Evolutionary conservation across 345 rosid genomes (phyloP).

Genomic region (Hibiscus tridactylites): DNA sequence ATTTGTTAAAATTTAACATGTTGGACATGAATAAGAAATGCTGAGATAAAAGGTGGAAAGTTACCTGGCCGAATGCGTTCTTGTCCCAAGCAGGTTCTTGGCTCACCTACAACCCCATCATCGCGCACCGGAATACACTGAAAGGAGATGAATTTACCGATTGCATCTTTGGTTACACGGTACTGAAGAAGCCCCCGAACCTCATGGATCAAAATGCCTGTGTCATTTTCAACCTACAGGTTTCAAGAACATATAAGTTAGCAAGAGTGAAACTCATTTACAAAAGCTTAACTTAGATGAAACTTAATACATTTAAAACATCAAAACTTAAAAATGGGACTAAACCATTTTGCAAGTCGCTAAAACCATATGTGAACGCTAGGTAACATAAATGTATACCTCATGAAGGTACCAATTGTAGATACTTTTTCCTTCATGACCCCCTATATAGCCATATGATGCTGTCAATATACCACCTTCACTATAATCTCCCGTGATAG

Average conservation of each 20-base stretch:
- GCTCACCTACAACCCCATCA: conserved; percentile 75
- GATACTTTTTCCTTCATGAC: conserved; percentile 86
- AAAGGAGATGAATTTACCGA: conserved; percentile 86
- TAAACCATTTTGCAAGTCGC: neutral
- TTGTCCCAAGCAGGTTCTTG: conserved; percentile 75
- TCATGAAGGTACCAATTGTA: conserved; percentile 90
- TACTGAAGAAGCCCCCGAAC: conserved; percentile 76
- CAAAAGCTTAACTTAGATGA: conserved; percentile 2
- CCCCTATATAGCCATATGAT: conserved; percentile 94
- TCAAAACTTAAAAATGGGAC: neutral
- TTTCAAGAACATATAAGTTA: conserved; percentile 6
- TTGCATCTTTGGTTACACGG: conserved; percentile 58
- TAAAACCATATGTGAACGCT: conserved; percentile 2
- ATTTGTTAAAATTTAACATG: neutral
- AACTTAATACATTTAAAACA: neutral
- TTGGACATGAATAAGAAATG: neutral
- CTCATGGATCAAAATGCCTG: conserved; percentile 51
- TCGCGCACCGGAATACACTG: conserved; percentile 83
- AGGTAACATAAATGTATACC: conserved; percentile 35
- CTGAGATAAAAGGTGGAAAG: conserved; percentile 3
- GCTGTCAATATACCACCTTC: conserved; percentile 89
- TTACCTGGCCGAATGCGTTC: conserved; percentile 91
- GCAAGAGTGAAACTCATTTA: neutral
- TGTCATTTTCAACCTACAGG: conserved; percentile 58
- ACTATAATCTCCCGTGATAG: conserved; percentile 76